phyloP scores from a whole-genome alignment of 331 rosid genomes.

The Dryas integrifolia region DNA sequence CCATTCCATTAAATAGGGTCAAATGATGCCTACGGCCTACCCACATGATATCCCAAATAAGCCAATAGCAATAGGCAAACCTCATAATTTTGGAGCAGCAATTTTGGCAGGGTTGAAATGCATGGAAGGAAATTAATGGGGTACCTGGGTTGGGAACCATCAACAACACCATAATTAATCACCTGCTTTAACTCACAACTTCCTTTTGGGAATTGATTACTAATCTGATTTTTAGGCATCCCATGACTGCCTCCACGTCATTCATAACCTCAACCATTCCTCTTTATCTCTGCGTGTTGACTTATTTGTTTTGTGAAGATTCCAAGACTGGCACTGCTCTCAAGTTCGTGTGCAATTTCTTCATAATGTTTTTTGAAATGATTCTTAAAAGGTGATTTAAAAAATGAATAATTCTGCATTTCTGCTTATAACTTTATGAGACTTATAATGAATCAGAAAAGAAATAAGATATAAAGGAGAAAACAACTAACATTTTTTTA shows the following conservation, averaged over 20 bases:
- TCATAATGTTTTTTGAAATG: no score
- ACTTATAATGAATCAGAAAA: background rate
- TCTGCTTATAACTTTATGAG: no score
- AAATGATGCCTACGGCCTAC: no score
- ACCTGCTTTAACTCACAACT: background rate
- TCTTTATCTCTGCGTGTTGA: slow-evolving; percentile 12
- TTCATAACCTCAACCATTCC: slow-evolving; percentile 11
- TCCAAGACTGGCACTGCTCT: background rate
- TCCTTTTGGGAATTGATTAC: background rate
- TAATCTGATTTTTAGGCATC: background rate
- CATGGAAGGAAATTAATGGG: slow-evolving; percentile 20
- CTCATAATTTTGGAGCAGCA: no score
- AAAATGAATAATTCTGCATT: no score
- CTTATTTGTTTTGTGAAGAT: background rate
- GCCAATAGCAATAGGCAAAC: no score
- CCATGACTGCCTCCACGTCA: background rate
- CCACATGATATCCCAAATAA: no score
- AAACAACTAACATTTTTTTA: background rate
- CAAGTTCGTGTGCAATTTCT: no score
- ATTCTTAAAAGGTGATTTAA: no score
- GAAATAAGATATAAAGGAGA: background rate
- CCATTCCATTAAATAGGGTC: no score
- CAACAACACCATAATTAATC: background rate
- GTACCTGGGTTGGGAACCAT: background rate
- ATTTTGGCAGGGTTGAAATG: background rate